Conservation (phyloP, 768 basidiomycete species). For the Phanerochaete carnosa region DNA sequence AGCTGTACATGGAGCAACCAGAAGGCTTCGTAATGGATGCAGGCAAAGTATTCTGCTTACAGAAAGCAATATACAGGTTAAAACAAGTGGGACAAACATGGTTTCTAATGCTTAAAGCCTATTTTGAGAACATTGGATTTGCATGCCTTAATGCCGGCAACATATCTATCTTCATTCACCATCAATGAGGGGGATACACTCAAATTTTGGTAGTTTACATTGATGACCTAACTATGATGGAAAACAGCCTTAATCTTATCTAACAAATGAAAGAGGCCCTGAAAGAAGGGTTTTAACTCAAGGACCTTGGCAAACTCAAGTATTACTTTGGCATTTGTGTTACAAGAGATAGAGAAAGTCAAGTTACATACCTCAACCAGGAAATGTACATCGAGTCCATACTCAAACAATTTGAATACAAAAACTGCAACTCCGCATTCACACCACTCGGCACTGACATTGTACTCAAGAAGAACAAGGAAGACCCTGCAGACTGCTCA, state of each 20-base stretch:
- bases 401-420: slow-evolving; percentile 24
- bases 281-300: not conserved
- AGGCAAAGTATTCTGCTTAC: not conserved
- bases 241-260: slow-evolving; percentile 9
- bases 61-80: slow-evolving; percentile 39
- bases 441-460: slow-evolving; percentile 36
- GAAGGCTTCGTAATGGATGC: slow-evolving; percentile 11
- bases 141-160: too few relatives aligned
- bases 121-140: too few relatives aligned
- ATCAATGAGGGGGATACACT: slow-evolving; percentile 11
- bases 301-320: not conserved
- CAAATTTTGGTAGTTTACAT: slow-evolving; percentile 15
- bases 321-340: slow-evolving; percentile 30
- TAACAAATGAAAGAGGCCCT: slow-evolving; percentile 14
- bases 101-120: too few relatives aligned
- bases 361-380: slow-evolving; percentile 17
- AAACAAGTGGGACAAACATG: too few relatives aligned
- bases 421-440: slow-evolving; percentile 25
- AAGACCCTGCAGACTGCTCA: too few relatives aligned
- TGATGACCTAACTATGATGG: slow-evolving; percentile 29
- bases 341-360: slow-evolving; percentile 14
- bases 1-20: slow-evolving; percentile 12
- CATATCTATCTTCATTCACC: too few relatives aligned
- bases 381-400: too few relatives aligned
- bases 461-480: too few relatives aligned